Percentiles rank a stretch among this genome's conserved stretches.
phyloP scores from a whole-genome alignment of 2,329 filamentous ascomycete species.

The Alternaria novae-zelandiae region DNA sequence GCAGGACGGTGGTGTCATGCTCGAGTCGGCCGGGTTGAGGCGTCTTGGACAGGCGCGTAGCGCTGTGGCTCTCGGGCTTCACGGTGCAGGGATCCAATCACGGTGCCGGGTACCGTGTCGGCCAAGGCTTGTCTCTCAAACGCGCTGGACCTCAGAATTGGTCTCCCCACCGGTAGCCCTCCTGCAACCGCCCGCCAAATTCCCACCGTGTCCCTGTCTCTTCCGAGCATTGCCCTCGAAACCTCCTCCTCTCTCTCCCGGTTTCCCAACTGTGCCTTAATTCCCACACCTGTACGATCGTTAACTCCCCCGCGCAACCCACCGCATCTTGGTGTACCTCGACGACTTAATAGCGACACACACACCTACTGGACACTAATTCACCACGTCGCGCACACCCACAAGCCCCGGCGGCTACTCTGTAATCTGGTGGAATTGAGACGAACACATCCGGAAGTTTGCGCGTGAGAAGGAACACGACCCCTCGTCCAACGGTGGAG shows the following conservation, averaged over 20 bases:
- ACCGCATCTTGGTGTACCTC: constrained; percentile 10
- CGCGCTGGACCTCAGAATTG: constrained; percentile 46
- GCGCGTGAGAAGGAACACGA: constrained; percentile 29
- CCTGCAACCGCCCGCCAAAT: constrained; percentile 47
- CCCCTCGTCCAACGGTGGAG: constrained; percentile 32
- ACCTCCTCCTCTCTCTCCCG: constrained; percentile 23
- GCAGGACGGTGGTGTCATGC: constrained; percentile 39
- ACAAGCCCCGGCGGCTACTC: constrained; percentile 42
- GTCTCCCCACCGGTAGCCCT: constrained; percentile 44
- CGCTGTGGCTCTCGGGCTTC: constrained; percentile 42
- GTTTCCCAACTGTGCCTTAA: constrained; percentile 29
- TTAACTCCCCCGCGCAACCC: constrained; percentile 13
- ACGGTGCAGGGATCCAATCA: constrained; percentile 42
- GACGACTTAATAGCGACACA: constrained; percentile 23
- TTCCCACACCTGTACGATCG: constrained; percentile 30
- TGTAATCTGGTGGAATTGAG: constrained; percentile 16
- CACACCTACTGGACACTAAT: constrained; percentile 19
- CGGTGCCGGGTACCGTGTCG: constrained; percentile 23
- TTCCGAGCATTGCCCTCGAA: constrained; percentile 37
- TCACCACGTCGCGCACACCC: constrained; percentile 20
- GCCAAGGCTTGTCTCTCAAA: constrained; percentile 44
- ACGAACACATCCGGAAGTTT: constrained; percentile 21
- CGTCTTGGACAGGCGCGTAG: constrained; percentile 31
- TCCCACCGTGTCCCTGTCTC: constrained; percentile 38
- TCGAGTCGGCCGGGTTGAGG: constrained; percentile 31